phyloP scores from a whole-genome alignment of 352 stramenopile genomes.

The Phytophthora pinifolia region DNA sequence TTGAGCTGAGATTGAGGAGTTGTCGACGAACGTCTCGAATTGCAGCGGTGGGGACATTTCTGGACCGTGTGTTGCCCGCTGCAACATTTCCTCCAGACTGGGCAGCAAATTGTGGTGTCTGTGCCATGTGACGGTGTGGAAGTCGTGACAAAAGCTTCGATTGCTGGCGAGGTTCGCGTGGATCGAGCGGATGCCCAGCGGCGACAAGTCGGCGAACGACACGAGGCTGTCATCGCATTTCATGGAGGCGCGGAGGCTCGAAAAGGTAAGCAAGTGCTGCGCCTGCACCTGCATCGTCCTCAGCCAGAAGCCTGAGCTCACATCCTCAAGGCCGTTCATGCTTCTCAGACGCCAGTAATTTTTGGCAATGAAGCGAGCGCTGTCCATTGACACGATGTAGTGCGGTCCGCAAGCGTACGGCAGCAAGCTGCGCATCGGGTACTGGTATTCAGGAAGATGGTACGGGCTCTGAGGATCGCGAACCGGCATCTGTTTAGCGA shows the following conservation, averaged over 20 bases:
- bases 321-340: slow-evolving; percentile 58
- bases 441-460: slow-evolving; percentile 34
- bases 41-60: background rate
- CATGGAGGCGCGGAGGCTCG: slow-evolving; percentile 10
- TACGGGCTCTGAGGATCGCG: slow-evolving; percentile 32
- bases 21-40: background rate
- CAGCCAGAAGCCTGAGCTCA: slow-evolving; percentile 62
- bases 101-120: slow-evolving; percentile 8
- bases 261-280: slow-evolving; percentile 16
- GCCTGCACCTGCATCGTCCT: slow-evolving; percentile 42
- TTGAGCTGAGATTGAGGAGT: background rate
- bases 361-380: slow-evolving; percentile 40
- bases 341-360: slow-evolving; percentile 36
- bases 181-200: slow-evolving; percentile 45
- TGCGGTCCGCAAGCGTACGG: slow-evolving; percentile 49
- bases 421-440: slow-evolving; percentile 33
- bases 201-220: slow-evolving; percentile 50
- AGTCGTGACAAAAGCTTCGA: slow-evolving; percentile 16
- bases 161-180: slow-evolving; percentile 38
- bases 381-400: slow-evolving; percentile 53
- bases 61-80: background rate
- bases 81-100: slow-evolving; percentile 12
- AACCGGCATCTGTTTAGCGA: slow-evolving; percentile 22
- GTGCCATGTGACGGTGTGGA: slow-evolving; percentile 19
- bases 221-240: slow-evolving; percentile 37